Conservation (phyloP, 352 stramenopile species). For the Blastocystis sp. region DNA sequence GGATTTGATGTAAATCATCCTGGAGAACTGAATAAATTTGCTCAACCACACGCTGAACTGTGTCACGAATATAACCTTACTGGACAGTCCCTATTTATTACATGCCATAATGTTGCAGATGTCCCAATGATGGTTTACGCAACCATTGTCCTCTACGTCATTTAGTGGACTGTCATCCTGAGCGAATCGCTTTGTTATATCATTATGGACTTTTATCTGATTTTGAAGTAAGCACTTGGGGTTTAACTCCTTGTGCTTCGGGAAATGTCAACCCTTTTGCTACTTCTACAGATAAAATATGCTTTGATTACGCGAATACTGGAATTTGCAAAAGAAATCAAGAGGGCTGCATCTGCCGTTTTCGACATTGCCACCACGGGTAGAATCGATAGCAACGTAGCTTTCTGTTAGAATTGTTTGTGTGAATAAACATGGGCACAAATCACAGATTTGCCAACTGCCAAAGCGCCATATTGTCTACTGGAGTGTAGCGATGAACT, state of each 20-base stretch:
- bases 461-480: conserved; percentile 44
- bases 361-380: conserved; percentile 7
- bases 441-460: background rate
- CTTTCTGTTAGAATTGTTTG: background rate
- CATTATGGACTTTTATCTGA: background rate
- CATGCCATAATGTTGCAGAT: background rate
- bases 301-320: conserved; percentile 56
- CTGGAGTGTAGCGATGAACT: conserved; percentile 23
- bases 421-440: background rate
- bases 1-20: background rate
- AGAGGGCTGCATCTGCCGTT: conserved; percentile 42
- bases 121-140: background rate
- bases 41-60: background rate
- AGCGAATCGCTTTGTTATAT: conserved; percentile 16
- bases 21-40: conserved; percentile 31
- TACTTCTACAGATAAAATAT: background rate
- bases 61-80: conserved; percentile 27
- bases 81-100: background rate
- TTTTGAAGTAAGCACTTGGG: background rate
- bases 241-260: background rate
- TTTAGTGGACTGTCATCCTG: conserved; percentile 25
- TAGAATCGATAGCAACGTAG: background rate
- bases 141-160: background rate
- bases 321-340: conserved; percentile 40
- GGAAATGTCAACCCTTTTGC: conserved; percentile 37